phyloP scores from a whole-genome alignment of 2,329 filamentous ascomycete species.

The Beauveria scarabaeidicola region DNA sequence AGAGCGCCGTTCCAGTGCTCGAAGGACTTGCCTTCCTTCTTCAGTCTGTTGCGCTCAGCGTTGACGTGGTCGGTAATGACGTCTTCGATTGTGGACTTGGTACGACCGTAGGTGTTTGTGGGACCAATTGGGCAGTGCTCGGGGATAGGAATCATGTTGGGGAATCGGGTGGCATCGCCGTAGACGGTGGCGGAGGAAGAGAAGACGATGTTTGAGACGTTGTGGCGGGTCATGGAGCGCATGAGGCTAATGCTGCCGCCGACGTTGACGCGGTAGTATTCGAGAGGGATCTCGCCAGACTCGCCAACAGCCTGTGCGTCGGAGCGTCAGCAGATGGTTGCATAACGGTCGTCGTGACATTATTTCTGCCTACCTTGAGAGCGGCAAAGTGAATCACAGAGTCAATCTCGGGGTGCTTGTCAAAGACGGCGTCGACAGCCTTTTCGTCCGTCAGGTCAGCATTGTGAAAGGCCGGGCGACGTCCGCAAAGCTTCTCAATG shows the following conservation, averaged over 20 bases:
- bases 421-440: constrained; percentile 78
- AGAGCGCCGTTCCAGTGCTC: constrained; percentile 89
- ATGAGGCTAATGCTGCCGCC: constrained; percentile 84
- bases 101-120: constrained; percentile 96
- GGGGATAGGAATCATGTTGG: constrained; percentile 98
- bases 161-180: constrained; percentile 90
- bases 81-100: constrained; percentile 84
- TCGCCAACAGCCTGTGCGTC: constrained; percentile 76
- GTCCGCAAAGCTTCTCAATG: constrained; percentile 88
- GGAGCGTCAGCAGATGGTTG: not conserved
- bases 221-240: constrained; percentile 76
- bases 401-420: constrained; percentile 85
- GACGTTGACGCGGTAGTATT: constrained; percentile 98
- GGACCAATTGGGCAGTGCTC: constrained; percentile 93
- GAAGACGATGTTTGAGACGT: constrained; percentile 96
- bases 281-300: constrained; percentile 84
- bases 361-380: constrained; percentile 60
- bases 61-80: constrained; percentile 88
- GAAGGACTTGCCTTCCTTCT: constrained; percentile 68
- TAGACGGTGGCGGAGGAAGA: constrained; percentile 97
- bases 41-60: constrained; percentile 72
- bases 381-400: constrained; percentile 98
- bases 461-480: constrained; percentile 76
- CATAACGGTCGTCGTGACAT: not conserved
- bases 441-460: constrained; percentile 81